These are phyloP conservation scores for Fusarium mexicanum DNA, from an alignment of 2,329 filamentous ascomycete genomes.

Conservation along the genomic window DNA sequence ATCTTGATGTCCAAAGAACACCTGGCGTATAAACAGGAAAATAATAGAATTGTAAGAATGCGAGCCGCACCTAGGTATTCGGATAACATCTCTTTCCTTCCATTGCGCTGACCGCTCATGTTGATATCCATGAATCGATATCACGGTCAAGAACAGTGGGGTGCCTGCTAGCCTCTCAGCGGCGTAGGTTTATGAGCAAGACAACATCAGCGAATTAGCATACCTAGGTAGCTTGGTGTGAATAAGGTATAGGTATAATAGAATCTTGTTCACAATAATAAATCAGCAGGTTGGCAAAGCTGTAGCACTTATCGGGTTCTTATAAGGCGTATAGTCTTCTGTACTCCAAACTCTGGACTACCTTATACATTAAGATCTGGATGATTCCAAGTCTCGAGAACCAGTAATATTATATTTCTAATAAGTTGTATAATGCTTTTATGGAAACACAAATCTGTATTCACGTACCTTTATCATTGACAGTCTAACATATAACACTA, in stretches of 20 bases:
- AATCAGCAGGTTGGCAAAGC: not conserved
- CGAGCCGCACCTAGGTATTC: not conserved
- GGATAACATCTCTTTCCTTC: not conserved
- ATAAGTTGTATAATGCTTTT: not conserved
- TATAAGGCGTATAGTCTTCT: not conserved
- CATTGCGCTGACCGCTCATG: conserved; percentile 20
- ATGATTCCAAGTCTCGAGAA: not conserved
- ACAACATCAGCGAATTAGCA: conserved; percentile 7
- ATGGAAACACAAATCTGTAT: not conserved
- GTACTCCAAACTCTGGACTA: not conserved
- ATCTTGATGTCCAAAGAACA: not conserved
- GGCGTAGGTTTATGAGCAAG: conserved; percentile 15
- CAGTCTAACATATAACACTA: not conserved
- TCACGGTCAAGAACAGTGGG: conserved; percentile 23
- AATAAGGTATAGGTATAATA: not conserved
- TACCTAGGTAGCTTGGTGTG: not conserved
- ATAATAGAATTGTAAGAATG: not conserved
- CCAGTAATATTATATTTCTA: not conserved
- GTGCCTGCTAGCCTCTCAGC: conserved; percentile 8
- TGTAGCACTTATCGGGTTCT: not conserved
- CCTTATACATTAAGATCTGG: not conserved
- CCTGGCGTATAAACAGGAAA: not conserved
- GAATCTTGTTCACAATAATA: not conserved
- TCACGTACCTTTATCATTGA: not conserved
- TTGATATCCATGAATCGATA: conserved; percentile 5